phyloP scores from a whole-genome alignment of 352 stramenopile species.

The Globisporangium okanoganense region DNA sequence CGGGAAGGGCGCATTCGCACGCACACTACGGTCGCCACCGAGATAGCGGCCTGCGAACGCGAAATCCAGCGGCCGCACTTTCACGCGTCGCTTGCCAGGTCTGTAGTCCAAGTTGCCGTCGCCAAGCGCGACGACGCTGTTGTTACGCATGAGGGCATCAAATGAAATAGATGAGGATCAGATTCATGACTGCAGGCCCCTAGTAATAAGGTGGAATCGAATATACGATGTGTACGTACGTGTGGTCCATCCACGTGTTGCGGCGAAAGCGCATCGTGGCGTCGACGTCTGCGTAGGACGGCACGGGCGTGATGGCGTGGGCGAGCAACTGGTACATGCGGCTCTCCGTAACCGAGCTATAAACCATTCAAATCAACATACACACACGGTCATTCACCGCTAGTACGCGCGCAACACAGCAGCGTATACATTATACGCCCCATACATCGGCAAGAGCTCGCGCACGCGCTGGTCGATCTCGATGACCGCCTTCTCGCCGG shows the following conservation, averaged over 20 bases:
- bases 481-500: constrained; percentile 8
- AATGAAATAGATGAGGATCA: background rate
- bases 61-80: constrained; percentile 32
- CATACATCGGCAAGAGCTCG: constrained; percentile 44
- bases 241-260: constrained; percentile 42
- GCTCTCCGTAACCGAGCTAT: constrained; percentile 45
- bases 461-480: constrained; percentile 37
- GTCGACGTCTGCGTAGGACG: constrained; percentile 52
- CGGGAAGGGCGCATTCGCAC: constrained; percentile 62
- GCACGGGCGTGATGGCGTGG: constrained; percentile 58
- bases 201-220: background rate
- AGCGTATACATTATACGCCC: too few relatives aligned
- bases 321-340: constrained; percentile 72
- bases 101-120: background rate
- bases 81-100: background rate
- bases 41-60: constrained; percentile 44
- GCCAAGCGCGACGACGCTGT: constrained; percentile 33
- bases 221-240: constrained; percentile 21
- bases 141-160: background rate
- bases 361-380: background rate
- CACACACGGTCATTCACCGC: constrained; percentile 15
- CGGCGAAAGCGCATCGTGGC: constrained; percentile 36
- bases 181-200: too few relatives aligned
- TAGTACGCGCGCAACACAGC: background rate
- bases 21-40: constrained; percentile 62